Conservation (phyloP, 108 stramenopile species). For the Ochromonas danica region DNA sequence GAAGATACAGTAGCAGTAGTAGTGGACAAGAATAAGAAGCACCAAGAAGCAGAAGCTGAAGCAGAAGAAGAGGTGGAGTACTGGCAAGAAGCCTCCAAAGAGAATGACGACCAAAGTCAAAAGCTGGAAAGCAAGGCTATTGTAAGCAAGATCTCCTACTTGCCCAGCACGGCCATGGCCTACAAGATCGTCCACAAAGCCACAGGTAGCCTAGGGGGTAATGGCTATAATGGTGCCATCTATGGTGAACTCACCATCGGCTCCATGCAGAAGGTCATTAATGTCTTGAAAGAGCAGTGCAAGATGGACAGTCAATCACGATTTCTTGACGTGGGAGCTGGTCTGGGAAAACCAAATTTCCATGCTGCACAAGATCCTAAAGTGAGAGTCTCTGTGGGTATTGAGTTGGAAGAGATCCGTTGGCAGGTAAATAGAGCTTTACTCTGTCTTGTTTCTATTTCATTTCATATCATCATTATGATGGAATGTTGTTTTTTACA, state of each 20-base stretch:
- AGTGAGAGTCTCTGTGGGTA: constrained; percentile 79
- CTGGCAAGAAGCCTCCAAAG: no score
- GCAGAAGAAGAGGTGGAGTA: no score
- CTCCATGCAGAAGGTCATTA: constrained; percentile 66
- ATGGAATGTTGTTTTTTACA: not conserved
- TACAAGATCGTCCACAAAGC: constrained; percentile 60
- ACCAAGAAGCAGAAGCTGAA: no score
- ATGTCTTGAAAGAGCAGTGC: constrained; percentile 71
- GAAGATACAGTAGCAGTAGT: no score
- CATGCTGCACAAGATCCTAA: constrained; percentile 85
- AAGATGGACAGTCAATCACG: constrained; percentile 66
- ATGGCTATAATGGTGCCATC: constrained; percentile 77
- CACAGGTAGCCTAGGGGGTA: constrained; percentile 84
- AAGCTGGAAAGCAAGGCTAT: no score
- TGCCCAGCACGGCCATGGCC: no score
- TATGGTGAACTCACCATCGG: constrained; percentile 88
- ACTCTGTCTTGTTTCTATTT: not conserved
- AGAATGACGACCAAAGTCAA: no score
- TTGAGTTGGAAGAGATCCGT: constrained; percentile 79
- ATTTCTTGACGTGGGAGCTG: constrained; percentile 95
- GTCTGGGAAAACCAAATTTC: constrained; percentile 94
- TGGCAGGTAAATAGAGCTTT: constrained; percentile 68
- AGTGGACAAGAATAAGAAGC: no score
- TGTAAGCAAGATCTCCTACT: not conserved
- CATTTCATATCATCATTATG: not conserved